Percentiles rank a stretch among this genome's conserved stretches.
Evolutionary conservation across 148 eudicot genomes (phyloP).

Genomic region (Mesembryanthemum crystallinum): DNA sequence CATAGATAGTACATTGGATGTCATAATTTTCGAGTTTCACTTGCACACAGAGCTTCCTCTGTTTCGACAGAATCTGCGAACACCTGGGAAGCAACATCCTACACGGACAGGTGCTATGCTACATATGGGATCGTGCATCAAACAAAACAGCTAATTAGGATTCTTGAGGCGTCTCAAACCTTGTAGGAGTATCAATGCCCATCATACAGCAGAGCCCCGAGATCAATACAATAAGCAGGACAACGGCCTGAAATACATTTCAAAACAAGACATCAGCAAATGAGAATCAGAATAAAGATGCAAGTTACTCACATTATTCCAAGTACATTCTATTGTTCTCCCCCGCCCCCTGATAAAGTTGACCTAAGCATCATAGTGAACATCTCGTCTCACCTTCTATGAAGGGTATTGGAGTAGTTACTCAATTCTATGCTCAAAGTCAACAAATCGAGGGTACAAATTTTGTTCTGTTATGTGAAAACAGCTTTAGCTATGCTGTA

Average conservation of each 20-base stretch:
- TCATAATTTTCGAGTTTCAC: constrained; percentile 15
- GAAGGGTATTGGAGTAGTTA: too few relatives aligned
- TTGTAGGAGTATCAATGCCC: constrained; percentile 94
- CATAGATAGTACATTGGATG: constrained; percentile 26
- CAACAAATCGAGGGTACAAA: too few relatives aligned
- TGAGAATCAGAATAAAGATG: not conserved
- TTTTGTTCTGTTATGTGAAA: not conserved
- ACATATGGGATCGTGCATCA: constrained; percentile 12
- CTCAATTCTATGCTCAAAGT: too few relatives aligned
- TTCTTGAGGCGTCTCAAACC: constrained; percentile 87
- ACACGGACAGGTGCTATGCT: constrained; percentile 17
- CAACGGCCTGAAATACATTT: constrained; percentile 58
- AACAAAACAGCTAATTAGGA: constrained; percentile 35
- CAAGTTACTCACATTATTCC: not conserved
- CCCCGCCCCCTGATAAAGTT: too few relatives aligned
- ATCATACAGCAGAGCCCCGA: constrained; percentile 96
- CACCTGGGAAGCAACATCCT: constrained; percentile 17
- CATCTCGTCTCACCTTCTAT: too few relatives aligned
- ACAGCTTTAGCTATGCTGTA: not conserved
- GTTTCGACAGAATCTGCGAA: constrained; percentile 17
- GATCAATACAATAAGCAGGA: constrained; percentile 77
- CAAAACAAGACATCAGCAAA: constrained; percentile 19
- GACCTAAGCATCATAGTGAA: too few relatives aligned
- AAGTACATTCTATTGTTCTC: too few relatives aligned
- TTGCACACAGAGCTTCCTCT: constrained; percentile 19